Conservation (phyloP, 2,329 filamentous ascomycete genomes). For the Hawksworthiomyces lignivorus region DNA sequence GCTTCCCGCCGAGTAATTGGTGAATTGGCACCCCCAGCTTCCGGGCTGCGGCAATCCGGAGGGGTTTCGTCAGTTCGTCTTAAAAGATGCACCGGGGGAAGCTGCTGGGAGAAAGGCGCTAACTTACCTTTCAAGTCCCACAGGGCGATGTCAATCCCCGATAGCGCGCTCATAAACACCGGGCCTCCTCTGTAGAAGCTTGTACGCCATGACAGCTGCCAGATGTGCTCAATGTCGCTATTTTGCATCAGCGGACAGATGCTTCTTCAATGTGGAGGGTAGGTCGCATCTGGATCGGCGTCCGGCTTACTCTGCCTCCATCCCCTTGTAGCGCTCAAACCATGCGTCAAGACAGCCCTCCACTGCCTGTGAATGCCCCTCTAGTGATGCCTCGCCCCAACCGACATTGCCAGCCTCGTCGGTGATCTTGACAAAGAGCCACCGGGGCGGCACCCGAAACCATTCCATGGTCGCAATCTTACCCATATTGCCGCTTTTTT, state of each 20-base stretch:
- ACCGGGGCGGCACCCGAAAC: conserved; percentile 58
- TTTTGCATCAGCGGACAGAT: too few relatives aligned
- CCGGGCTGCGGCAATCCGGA: conserved; percentile 4
- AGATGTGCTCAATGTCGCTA: conserved; percentile 63
- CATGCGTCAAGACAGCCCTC: conserved; percentile 58
- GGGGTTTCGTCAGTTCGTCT: too few relatives aligned
- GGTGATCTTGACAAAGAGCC: conserved; percentile 62
- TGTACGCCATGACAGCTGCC: conserved; percentile 57
- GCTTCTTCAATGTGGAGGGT: too few relatives aligned
- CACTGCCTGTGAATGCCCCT: conserved; percentile 58
- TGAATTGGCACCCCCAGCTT: conserved; percentile 47
- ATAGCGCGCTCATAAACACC: conserved; percentile 64
- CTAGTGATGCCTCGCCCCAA: conserved; percentile 60
- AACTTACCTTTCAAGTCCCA: conserved; percentile 55
- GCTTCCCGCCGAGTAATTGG: conserved; percentile 58
- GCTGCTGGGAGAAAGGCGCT: too few relatives aligned
- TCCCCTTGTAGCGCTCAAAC: conserved; percentile 46
- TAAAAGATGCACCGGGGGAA: too few relatives aligned
- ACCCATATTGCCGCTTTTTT: conserved; percentile 12
- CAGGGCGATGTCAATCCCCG: conserved; percentile 62
- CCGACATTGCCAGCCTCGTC: conserved; percentile 51
- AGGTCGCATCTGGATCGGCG: too few relatives aligned
- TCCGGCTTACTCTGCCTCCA: conserved; percentile 51
- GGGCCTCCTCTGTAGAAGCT: conserved; percentile 65
- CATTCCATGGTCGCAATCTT: conserved; percentile 54